A percentile compares a stretch with the other conserved stretches of the same genome.
These are phyloP conservation scores for Pythium biforme DNA, from an alignment of 352 stramenopile genomes.

Conservation along the genomic window DNA sequence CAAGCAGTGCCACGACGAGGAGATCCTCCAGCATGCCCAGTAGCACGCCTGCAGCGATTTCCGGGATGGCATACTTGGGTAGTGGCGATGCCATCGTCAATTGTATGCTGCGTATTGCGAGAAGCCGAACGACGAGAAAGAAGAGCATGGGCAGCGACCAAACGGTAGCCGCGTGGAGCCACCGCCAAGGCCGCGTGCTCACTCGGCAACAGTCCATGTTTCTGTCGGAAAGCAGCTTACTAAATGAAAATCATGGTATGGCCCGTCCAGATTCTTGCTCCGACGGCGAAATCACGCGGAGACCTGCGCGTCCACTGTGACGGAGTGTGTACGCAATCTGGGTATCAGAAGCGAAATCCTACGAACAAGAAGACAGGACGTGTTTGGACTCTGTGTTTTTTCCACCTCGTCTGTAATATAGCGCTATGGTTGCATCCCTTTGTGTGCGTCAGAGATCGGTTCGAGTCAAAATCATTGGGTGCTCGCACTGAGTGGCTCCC, in stretches of 20 bases:
- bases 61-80: no score
- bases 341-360: no score
- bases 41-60: not conserved
- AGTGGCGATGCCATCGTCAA: not conserved
- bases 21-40: not conserved
- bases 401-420: no score
- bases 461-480: not conserved
- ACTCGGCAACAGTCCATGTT: not conserved
- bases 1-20: not conserved
- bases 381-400: no score
- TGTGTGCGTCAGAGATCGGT: not conserved
- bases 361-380: no score
- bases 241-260: no score
- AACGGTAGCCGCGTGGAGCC: not conserved
- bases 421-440: no score
- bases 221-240: not conserved
- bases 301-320: no score
- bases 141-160: not conserved
- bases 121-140: not conserved
- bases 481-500: no score
- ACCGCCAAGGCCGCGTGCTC: not conserved
- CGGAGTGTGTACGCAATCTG: no score
- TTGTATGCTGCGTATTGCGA: not conserved
- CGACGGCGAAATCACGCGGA: no score
- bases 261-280: no score